These are phyloP conservation scores for Fraxinus velutina DNA, from an alignment of 305 asterid genomes.

Conservation along the genomic window DNA sequence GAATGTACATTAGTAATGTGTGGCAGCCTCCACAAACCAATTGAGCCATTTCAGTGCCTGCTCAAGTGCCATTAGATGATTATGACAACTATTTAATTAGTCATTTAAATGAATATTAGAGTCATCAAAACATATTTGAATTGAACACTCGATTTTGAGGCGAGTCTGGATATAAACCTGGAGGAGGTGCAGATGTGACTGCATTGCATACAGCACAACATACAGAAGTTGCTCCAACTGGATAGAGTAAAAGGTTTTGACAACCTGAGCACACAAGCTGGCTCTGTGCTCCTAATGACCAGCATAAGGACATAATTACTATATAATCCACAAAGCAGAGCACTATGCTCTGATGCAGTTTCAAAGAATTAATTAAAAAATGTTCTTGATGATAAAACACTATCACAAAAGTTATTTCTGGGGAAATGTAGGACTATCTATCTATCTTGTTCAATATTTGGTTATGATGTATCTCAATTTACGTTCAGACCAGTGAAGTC, in stretches of 20 bases:
- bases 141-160: not conserved
- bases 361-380: not conserved
- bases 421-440: not conserved
- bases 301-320: not conserved
- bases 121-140: not conserved
- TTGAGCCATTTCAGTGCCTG: constrained; percentile 62
- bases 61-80: not conserved
- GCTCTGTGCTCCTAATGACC: constrained; percentile 43
- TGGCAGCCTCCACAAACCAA: constrained; percentile 58
- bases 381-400: not conserved
- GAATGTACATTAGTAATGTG: constrained; percentile 51
- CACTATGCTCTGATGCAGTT: not conserved
- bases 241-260: constrained; percentile 50
- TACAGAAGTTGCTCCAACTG: constrained; percentile 52
- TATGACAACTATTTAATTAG: not conserved
- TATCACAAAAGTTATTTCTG: not conserved
- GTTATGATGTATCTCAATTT: not conserved
- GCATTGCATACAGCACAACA: constrained; percentile 58
- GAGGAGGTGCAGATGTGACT: constrained; percentile 52
- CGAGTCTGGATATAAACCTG: constrained; percentile 28
- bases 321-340: not conserved
- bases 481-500: not conserved
- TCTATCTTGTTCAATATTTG: not conserved
- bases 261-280: constrained; percentile 61
- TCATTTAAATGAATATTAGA: not conserved